Conservation (phyloP, 257 asterid species). For the Solanum tarijense region DNA sequence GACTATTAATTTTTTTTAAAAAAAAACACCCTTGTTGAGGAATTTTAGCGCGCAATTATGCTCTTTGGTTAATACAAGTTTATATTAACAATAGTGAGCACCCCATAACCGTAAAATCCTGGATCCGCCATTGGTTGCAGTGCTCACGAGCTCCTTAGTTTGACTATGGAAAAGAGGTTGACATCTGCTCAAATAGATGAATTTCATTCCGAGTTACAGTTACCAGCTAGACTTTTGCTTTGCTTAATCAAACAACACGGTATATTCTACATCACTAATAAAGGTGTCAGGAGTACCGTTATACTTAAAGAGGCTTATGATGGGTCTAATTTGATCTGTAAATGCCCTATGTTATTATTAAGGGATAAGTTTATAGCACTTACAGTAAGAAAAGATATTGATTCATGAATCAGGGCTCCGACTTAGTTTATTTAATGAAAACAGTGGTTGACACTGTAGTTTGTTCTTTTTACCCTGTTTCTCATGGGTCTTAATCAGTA, state of each 20-base stretch:
- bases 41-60: no score
- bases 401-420: slow-evolving; percentile 10
- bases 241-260: slow-evolving; percentile 86
- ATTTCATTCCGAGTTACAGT: no score
- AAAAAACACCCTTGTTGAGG: no score
- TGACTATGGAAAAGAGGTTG: no score
- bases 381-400: slow-evolving; percentile 40
- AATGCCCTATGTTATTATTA: slow-evolving; percentile 56
- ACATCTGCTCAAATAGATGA: no score
- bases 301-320: slow-evolving; percentile 74
- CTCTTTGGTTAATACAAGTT: no score
- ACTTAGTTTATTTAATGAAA: not conserved
- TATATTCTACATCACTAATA: slow-evolving; percentile 77
- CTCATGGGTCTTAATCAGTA: not conserved
- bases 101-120: no score
- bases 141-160: no score
- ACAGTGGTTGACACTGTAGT: not conserved
- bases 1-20: no score
- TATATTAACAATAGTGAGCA: no score
- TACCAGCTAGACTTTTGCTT: not conserved
- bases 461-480: not conserved
- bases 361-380: slow-evolving; percentile 49
- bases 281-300: slow-evolving; percentile 67
- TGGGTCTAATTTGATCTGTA: slow-evolving; percentile 46
- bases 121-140: no score